These are phyloP conservation scores for Phytophthora crassamura DNA, from an alignment of 352 stramenopile genomes.

Conservation along the genomic window DNA sequence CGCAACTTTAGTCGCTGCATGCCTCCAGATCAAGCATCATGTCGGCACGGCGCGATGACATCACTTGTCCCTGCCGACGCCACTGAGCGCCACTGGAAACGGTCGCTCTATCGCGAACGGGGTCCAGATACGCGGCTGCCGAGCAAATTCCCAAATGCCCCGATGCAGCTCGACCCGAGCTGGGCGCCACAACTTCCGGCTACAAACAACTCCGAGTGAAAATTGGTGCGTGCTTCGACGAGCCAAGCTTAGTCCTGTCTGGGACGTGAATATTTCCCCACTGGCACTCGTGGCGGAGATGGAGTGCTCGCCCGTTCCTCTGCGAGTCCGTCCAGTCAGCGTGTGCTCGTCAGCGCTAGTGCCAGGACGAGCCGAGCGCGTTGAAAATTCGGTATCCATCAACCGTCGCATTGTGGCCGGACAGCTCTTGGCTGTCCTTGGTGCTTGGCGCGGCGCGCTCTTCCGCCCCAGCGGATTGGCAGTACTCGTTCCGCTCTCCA, in stretches of 20 bases:
- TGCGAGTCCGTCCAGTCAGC: neutral
- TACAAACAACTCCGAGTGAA: constrained; percentile 3
- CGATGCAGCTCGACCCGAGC: too few relatives aligned
- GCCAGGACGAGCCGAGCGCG: constrained; percentile 1
- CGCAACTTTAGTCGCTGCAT: too few relatives aligned
- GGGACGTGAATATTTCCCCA: constrained; percentile 11
- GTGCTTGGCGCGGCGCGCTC: too few relatives aligned
- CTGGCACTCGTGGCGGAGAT: constrained; percentile 11
- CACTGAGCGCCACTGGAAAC: too few relatives aligned
- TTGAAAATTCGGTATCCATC: constrained; percentile 29
- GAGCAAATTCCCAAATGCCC: neutral
- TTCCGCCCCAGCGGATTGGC: too few relatives aligned
- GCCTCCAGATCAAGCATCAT: too few relatives aligned
- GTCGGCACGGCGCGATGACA: too few relatives aligned
- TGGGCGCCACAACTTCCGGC: neutral
- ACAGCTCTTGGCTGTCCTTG: constrained; percentile 14
- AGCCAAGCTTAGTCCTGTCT: neutral
- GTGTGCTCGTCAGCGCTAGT: constrained; percentile 14
- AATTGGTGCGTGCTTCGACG: constrained; percentile 1
- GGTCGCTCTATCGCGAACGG: too few relatives aligned
- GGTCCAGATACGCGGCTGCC: neutral
- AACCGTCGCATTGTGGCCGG: constrained; percentile 17
- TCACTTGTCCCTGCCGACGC: too few relatives aligned
- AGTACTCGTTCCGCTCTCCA: too few relatives aligned
- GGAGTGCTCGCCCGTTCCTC: neutral